phyloP scores from a whole-genome alignment of 2,329 filamentous ascomycete species.

The Cucurbitaria berberidis region DNA sequence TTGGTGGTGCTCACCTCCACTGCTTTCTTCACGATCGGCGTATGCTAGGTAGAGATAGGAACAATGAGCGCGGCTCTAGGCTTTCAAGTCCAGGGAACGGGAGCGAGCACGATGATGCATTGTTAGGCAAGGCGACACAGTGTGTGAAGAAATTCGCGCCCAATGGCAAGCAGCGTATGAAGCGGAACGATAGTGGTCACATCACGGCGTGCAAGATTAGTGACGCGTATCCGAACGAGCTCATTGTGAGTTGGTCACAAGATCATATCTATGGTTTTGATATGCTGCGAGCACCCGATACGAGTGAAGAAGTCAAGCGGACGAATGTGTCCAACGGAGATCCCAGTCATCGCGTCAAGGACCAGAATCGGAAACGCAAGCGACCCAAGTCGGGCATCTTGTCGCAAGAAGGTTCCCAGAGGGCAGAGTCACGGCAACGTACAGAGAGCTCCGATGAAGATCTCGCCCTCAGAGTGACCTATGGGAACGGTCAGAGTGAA shows the following conservation, averaged over 20 bases:
- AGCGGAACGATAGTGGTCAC: slow-evolving; percentile 63
- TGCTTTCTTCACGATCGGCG: slow-evolving; percentile 72
- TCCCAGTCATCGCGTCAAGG: slow-evolving; percentile 31
- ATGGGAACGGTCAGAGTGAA: slow-evolving; percentile 65
- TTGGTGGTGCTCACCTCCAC: slow-evolving; percentile 71
- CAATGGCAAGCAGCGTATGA: slow-evolving; percentile 61
- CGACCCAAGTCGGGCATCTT: slow-evolving; percentile 52
- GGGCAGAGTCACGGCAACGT: slow-evolving; percentile 55
- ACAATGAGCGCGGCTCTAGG: slow-evolving; percentile 59
- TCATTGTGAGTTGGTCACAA: slow-evolving; percentile 72
- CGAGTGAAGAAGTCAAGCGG: slow-evolving; percentile 49
- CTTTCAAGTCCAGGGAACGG: slow-evolving; percentile 52
- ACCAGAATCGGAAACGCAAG: slow-evolving; percentile 61
- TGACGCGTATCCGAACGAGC: slow-evolving; percentile 70
- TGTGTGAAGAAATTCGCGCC: slow-evolving; percentile 72
- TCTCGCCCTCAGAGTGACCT: slow-evolving; percentile 62
- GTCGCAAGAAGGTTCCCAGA: slow-evolving; percentile 49
- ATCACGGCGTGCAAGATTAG: slow-evolving; percentile 76
- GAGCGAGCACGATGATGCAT: slow-evolving; percentile 57
- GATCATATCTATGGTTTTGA: slow-evolving; percentile 72
- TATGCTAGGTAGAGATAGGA: slow-evolving; percentile 67
- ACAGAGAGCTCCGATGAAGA: slow-evolving; percentile 54
- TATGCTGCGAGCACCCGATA: slow-evolving; percentile 64
- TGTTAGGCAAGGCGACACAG: slow-evolving; percentile 65
- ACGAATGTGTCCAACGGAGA: slow-evolving; percentile 21